Conservation (phyloP, 1,284 basidiomycete species). For the Hypsizygus ulmarius region DNA sequence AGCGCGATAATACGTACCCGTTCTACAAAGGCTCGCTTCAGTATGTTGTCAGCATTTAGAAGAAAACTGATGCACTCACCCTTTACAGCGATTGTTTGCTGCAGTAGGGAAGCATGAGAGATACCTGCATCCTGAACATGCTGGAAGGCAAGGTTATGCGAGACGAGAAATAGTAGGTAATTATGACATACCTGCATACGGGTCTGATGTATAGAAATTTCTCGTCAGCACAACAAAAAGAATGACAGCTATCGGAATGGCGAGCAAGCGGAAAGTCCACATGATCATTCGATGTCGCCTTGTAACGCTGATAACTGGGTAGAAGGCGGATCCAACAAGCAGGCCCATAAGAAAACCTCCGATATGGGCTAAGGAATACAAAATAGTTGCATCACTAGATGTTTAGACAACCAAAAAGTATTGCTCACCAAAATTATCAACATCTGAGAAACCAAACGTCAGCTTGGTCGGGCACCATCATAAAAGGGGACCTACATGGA, state of each 20-base stretch:
- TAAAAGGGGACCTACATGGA: constrained; percentile 49
- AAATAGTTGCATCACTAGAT: neutral
- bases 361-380: constrained; percentile 54
- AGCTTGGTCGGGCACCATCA: constrained; percentile 1
- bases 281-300: constrained; percentile 72
- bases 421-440: constrained; percentile 74
- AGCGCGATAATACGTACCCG: constrained; percentile 28
- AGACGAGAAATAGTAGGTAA: neutral
- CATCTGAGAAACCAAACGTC: constrained; percentile 38
- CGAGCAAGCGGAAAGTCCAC: constrained; percentile 72
- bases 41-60: neutral
- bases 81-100: constrained; percentile 77
- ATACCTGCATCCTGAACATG: constrained; percentile 89
- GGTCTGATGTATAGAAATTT: constrained; percentile 89
- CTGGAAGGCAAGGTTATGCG: constrained; percentile 33
- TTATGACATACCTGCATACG: constrained; percentile 62
- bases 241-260: constrained; percentile 72
- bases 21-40: constrained; percentile 30
- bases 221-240: constrained; percentile 80
- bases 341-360: constrained; percentile 85
- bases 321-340: constrained; percentile 77
- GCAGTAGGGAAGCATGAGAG: constrained; percentile 82
- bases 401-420: neutral
- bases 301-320: constrained; percentile 84
- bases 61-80: constrained; percentile 37